Conservation (phyloP, 192 early-diverging fungal genomes). For the Coemansia sp. region DNA sequence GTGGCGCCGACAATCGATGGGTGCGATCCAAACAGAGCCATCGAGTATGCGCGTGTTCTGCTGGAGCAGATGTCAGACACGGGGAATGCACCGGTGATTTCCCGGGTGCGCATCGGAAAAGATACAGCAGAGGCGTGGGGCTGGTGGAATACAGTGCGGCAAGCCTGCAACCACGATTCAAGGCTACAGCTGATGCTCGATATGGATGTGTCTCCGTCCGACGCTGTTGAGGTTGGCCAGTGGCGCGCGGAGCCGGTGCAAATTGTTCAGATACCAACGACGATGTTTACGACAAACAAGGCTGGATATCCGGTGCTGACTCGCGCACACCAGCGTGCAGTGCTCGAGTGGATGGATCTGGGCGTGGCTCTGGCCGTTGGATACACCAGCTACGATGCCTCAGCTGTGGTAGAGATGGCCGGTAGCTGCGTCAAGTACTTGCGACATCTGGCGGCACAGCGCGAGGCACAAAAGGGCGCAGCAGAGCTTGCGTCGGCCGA, state of each 20-base stretch:
- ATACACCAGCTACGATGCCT: background rate
- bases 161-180: slow-evolving; percentile 65
- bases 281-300: slow-evolving; percentile 73
- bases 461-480: slow-evolving; percentile 56
- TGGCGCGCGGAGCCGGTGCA: slow-evolving; percentile 93
- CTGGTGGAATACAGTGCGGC: slow-evolving; percentile 77
- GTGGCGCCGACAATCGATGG: slow-evolving; percentile 15
- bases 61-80: slow-evolving; percentile 5
- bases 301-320: slow-evolving; percentile 88
- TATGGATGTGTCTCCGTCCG: slow-evolving; percentile 57
- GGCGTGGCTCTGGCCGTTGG: slow-evolving; percentile 30
- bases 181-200: slow-evolving; percentile 61
- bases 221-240: slow-evolving; percentile 21
- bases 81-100: slow-evolving; percentile 27
- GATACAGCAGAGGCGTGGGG: slow-evolving; percentile 60
- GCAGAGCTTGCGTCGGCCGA: slow-evolving; percentile 57
- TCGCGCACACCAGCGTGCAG: slow-evolving; percentile 67
- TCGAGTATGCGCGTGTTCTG: slow-evolving; percentile 24
- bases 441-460: slow-evolving; percentile 66
- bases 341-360: slow-evolving; percentile 37
- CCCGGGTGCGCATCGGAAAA: slow-evolving; percentile 53
- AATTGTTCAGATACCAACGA: slow-evolving; percentile 68
- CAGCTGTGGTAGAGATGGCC: slow-evolving; percentile 1
- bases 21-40: background rate
- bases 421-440: slow-evolving; percentile 64